Percentiles rank a stretch among this genome's conserved stretches.
Evolutionary conservation across 257 asterid species (phyloP).

Genomic region (Solanum lycopersicoides): DNA sequence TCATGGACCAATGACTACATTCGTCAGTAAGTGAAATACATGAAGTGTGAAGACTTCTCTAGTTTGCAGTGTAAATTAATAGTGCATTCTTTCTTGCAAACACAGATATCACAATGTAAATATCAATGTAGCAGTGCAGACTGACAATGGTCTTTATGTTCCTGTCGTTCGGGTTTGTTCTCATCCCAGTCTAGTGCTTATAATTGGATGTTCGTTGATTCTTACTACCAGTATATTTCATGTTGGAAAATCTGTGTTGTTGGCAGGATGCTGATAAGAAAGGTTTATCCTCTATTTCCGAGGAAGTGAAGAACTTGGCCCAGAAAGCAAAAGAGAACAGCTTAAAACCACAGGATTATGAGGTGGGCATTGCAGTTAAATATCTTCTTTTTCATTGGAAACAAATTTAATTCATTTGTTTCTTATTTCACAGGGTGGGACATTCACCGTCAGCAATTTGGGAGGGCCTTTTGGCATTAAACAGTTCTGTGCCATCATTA

Average conservation of each 20-base stretch:
- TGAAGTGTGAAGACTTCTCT: neutral
- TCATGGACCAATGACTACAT: conserved; percentile 95
- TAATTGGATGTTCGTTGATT: neutral
- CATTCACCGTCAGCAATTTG: conserved; percentile 82
- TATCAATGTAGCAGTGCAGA: conserved; percentile 94
- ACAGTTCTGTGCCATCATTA: conserved; percentile 94
- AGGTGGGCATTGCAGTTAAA: conserved; percentile 30
- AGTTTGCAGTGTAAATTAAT: neutral
- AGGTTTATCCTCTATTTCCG: conserved; percentile 71
- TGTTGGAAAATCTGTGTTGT: neutral
- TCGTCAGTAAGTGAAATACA: conserved; percentile 72
- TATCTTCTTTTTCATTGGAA: neutral
- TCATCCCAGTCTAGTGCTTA: neutral
- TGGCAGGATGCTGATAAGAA: conserved; percentile 96
- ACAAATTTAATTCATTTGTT: neutral
- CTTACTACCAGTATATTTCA: neutral
- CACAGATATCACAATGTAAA: conserved; percentile 77
- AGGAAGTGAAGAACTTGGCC: conserved; percentile 80
- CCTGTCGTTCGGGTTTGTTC: conserved; percentile 71
- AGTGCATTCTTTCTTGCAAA: neutral
- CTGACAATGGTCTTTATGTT: conserved; percentile 82
- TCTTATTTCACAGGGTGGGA: conserved; percentile 65
- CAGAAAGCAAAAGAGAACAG: conserved; percentile 81
- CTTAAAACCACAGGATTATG: conserved; percentile 89
- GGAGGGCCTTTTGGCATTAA: conserved; percentile 98